Base-by-base conservation (phyloP, 2,329 filamentous ascomycete species). In the Periglandula ipomoeae region DNA sequence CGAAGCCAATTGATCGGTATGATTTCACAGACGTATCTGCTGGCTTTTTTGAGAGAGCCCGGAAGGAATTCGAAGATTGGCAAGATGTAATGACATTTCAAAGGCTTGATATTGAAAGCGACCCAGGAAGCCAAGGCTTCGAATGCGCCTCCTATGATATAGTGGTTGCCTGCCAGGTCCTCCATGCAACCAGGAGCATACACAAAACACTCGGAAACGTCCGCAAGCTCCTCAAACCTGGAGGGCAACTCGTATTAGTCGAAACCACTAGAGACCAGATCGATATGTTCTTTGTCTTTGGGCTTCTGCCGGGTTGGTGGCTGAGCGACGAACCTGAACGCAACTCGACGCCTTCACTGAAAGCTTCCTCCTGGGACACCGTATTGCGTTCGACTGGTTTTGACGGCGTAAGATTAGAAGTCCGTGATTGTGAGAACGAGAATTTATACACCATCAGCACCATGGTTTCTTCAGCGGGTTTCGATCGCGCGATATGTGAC, bases 111-210 rank as follows among this genome's bases (percentile, higher is more conserved):
- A 42, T 42, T n/a, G 40, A 42, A 11, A 22, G n/a, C 5, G 23
- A 42, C 23, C 40, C 40, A 5, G 10, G 15, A 9, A 8, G 22
- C 2, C 40, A 42, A 15, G 40, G 40, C 15, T 42, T 42, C 19
- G 20, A 8, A 23, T 3, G 15, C 24, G 40, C 10, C 9, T 24
- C 20, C 40, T 42, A 42, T n/a, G 40, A 42, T n/a, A 22, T 42
- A 17, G 40, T 42, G 10, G 27, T 42, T n/a, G 40, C 40, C 8
- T 42, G 22, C 19, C 40, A 26, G n/a, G 22, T n/a, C 5, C 10
- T 42, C n/a, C 40, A 51, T 64, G 59, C 60, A 0, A 62, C 62
- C 0, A 51, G 41, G 17, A 54, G 52, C 1, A 50, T 65, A n/a
- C 44, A 55, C 2, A 44, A 48, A 10, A 61, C 59, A 0, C 47